Evolutionary conservation across 1,284 basidiomycete genomes (phyloP).

Genomic region (Peniophora sp.): DNA sequence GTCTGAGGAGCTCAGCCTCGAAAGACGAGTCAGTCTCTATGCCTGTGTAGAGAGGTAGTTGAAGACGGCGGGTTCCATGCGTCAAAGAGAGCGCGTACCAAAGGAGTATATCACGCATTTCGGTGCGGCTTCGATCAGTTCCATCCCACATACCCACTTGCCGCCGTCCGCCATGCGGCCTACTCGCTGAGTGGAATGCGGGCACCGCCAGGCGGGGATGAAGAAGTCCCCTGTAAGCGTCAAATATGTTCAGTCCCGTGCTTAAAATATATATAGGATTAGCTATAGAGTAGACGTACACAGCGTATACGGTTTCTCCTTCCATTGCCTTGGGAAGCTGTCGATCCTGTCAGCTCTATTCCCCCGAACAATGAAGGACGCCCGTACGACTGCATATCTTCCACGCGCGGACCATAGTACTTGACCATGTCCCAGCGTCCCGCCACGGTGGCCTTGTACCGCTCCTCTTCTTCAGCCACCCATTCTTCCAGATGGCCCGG

Average conservation of each 20-base stretch:
- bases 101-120: constrained; percentile 42
- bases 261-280: neutral
- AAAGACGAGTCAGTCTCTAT: constrained; percentile 47
- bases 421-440: constrained; percentile 5
- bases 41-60: constrained; percentile 22
- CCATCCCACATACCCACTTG: constrained; percentile 45
- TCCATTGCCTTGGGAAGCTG: constrained; percentile 6
- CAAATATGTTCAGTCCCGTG: no score
- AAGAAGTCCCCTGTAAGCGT: constrained; percentile 36
- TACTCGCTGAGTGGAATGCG: constrained; percentile 35
- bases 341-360: neutral
- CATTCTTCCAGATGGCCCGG: neutral
- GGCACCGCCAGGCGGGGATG: constrained; percentile 37
- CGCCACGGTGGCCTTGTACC: neutral
- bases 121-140: constrained; percentile 31
- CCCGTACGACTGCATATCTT: constrained; percentile 6
- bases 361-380: neutral
- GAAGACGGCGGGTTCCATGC: neutral
- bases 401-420: constrained; percentile 13
- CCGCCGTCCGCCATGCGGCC: constrained; percentile 43
- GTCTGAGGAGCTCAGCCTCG: constrained; percentile 36
- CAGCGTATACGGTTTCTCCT: constrained; percentile 25
- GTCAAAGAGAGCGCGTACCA: constrained; percentile 20
- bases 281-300: constrained; percentile 14
- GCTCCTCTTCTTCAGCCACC: neutral